Conservation (phyloP, 176 grass and related monocot genomes). For the Triticum timopheevii region DNA sequence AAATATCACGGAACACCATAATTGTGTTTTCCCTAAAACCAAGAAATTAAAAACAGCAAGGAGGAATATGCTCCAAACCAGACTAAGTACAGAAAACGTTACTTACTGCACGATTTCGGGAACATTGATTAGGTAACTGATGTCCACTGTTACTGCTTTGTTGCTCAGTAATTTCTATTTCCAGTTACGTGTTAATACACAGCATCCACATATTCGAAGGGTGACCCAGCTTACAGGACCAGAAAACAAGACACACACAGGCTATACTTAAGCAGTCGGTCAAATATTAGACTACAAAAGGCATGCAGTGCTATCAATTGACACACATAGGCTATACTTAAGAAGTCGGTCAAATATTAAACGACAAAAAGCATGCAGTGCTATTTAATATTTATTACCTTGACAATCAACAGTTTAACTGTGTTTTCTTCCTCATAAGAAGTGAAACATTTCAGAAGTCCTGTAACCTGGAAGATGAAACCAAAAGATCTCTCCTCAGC, state of each 20-base stretch:
- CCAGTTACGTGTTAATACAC: background rate
- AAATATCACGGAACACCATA: background rate
- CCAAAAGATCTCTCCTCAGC: background rate
- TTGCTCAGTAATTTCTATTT: conserved; percentile 10
- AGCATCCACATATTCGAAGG: background rate
- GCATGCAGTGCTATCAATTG: background rate
- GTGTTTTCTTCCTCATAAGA: conserved; percentile 60
- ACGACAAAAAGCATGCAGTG: background rate
- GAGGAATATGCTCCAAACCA: background rate
- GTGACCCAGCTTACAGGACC: background rate
- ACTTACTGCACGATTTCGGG: background rate
- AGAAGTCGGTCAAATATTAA: background rate
- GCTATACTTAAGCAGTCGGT: background rate
- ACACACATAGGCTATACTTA: background rate
- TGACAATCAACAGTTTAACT: conserved; percentile 84
- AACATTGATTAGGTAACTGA: background rate
- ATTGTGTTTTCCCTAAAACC: background rate
- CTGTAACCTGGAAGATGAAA: conserved; percentile 58
- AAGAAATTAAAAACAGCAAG: background rate
- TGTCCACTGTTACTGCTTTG: background rate
- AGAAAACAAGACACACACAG: background rate
- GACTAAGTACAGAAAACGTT: conserved; percentile 1
- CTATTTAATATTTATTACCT: conserved; percentile 38
- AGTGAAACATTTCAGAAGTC: conserved; percentile 61
- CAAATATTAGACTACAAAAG: background rate